Conservation (phyloP, 805 yeast species). For the Pichia thaimueangensis region DNA sequence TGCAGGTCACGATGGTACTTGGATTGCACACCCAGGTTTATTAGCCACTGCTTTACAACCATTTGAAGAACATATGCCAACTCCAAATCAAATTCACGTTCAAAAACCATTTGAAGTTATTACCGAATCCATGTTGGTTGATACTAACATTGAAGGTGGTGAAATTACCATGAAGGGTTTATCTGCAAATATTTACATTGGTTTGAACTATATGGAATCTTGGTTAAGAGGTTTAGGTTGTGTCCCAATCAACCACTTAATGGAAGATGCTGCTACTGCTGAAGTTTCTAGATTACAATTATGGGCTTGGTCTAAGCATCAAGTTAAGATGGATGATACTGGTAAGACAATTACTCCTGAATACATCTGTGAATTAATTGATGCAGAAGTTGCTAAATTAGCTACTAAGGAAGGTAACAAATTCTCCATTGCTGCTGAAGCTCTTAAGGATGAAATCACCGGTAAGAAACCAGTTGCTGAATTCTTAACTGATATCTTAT, state of each 20-base stretch:
- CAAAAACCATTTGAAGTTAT: conserved; percentile 40
- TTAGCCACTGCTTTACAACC: conserved; percentile 67
- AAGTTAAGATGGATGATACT: conserved; percentile 51
- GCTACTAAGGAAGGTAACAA: conserved; percentile 55
- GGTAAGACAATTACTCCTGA: conserved; percentile 54
- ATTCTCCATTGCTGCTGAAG: conserved; percentile 60
- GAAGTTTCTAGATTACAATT: conserved; percentile 80
- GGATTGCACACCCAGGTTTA: conserved; percentile 86
- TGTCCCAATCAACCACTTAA: conserved; percentile 76
- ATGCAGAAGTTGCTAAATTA: conserved; percentile 54
- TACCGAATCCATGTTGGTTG: conserved; percentile 52
- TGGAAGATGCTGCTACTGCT: conserved; percentile 91
- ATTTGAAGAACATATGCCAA: conserved; percentile 71
- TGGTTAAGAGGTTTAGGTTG: conserved; percentile 83
- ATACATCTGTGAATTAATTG: conserved; percentile 48
- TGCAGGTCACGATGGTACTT: conserved; percentile 82
- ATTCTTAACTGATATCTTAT: conserved; percentile 69
- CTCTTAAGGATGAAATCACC: conserved; percentile 65
- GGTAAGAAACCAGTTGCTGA: conserved; percentile 65
- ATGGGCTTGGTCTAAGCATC: conserved; percentile 79
- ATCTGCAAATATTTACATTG: conserved; percentile 65
- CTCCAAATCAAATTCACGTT: conserved; percentile 65
- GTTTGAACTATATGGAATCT: conserved; percentile 75
- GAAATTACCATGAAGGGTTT: conserved; percentile 66
- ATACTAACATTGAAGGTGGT: conserved; percentile 58